phyloP scores from a whole-genome alignment of 164 flowering plant genomes.

The Aristolochia contorta region DNA sequence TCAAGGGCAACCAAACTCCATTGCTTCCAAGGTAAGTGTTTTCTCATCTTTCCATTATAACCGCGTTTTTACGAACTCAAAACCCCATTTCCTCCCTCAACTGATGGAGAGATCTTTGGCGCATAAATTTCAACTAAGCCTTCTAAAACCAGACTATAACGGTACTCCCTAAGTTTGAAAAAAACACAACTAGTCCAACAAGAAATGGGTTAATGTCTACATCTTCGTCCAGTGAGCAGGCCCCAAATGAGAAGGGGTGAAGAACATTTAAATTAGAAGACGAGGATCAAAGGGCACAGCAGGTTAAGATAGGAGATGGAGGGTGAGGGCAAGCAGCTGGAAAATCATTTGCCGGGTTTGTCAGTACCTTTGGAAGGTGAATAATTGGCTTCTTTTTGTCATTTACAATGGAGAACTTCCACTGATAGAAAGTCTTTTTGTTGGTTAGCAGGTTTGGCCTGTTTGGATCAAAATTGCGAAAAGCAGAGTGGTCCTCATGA shows the following conservation, averaged over 20 bases:
- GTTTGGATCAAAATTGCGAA: not conserved
- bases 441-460: slow-evolving; percentile 4
- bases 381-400: too few species aligned
- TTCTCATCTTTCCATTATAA: not conserved
- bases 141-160: not conserved
- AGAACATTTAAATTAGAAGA: too few species aligned
- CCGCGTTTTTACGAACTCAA: slow-evolving; percentile 2
- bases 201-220: too few species aligned
- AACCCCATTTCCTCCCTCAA: not conserved
- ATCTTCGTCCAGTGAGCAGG: too few species aligned
- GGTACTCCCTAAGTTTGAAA: slow-evolving; percentile 1
- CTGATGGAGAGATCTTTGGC: slow-evolving; percentile 3
- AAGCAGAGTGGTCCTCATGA: not conserved
- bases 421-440: not conserved
- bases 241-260: too few species aligned
- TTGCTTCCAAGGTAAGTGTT: slow-evolving; percentile 9
- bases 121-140: slow-evolving; percentile 5
- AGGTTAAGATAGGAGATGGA: too few species aligned
- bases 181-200: too few species aligned
- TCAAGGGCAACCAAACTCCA: slow-evolving; percentile 9
- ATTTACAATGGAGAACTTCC: not conserved
- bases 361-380: too few species aligned
- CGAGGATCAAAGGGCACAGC: too few species aligned
- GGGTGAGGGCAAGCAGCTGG: too few species aligned
- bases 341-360: too few species aligned